These are phyloP conservation scores for Cryptococcus wingfieldii DNA, from an alignment of 1,284 basidiomycete genomes.

Conservation along the genomic window DNA sequence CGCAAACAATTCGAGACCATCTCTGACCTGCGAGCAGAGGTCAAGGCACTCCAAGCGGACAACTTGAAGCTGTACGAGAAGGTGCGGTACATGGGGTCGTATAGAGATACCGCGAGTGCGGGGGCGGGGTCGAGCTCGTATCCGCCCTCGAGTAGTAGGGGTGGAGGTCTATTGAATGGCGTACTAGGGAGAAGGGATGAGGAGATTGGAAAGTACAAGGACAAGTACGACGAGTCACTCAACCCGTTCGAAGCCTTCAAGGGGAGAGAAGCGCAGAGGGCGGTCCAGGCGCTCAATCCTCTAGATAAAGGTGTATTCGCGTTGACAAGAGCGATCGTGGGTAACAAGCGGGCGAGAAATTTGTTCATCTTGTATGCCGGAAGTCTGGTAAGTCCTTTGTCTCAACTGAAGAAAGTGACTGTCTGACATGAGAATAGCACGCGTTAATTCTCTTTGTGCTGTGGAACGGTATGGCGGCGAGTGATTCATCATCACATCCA, in stretches of 20 bases:
- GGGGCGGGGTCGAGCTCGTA: background rate
- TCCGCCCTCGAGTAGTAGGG: background rate
- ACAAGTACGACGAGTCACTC: slow-evolving; percentile 90
- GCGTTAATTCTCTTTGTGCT: slow-evolving; percentile 43
- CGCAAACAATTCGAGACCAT: slow-evolving; percentile 90
- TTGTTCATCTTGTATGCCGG: slow-evolving; percentile 47
- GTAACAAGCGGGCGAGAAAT: slow-evolving; percentile 72
- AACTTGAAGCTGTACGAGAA: slow-evolving; percentile 95
- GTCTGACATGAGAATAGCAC: slow-evolving; percentile 26
- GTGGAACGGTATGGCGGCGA: slow-evolving; percentile 42
- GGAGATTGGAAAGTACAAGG: slow-evolving; percentile 82
- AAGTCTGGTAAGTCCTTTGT: slow-evolving; percentile 32
- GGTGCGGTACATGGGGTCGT: slow-evolving; percentile 92
- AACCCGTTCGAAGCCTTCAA: slow-evolving; percentile 97
- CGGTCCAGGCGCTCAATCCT: slow-evolving; percentile 85
- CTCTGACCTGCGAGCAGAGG: slow-evolving; percentile 80
- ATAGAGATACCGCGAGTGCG: slow-evolving; percentile 52
- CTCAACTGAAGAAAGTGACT: background rate
- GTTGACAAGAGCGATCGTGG: slow-evolving; percentile 78
- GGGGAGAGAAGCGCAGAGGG: slow-evolving; percentile 85
- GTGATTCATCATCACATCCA: slow-evolving; percentile 26
- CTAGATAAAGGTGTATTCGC: slow-evolving; percentile 82
- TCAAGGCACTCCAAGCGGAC: slow-evolving; percentile 81
- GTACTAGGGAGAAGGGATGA: slow-evolving; percentile 52
- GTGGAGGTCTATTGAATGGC: slow-evolving; percentile 32